Conservation (phyloP, 176 grass and related monocot genomes). For the Secale cereale region DNA sequence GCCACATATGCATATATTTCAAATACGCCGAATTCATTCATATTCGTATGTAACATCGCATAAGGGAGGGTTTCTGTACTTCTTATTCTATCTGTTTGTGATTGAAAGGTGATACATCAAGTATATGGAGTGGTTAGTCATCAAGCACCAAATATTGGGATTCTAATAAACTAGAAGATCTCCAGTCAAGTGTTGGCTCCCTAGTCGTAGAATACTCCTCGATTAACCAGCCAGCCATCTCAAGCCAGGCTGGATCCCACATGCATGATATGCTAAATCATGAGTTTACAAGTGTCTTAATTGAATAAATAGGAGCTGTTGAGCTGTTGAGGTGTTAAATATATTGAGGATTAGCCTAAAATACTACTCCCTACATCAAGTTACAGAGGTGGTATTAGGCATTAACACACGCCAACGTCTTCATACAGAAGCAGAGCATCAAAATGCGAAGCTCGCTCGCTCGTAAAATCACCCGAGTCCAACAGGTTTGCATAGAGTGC, state of each 20-base stretch:
- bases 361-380: too few relatives aligned
- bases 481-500: background rate
- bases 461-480: background rate
- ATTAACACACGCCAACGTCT: too few relatives aligned
- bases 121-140: background rate
- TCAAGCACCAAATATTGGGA: background rate
- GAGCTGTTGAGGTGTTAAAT: background rate
- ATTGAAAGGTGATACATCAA: background rate
- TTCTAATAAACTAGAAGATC: background rate
- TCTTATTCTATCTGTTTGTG: background rate
- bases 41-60: background rate
- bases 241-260: background rate
- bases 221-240: constrained; percentile 3
- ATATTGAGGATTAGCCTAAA: background rate
- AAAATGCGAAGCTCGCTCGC: background rate
- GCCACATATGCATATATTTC: background rate
- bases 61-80: background rate
- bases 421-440: too few relatives aligned
- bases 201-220: background rate
- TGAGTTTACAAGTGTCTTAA: background rate
- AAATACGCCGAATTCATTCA: background rate
- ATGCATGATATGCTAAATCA: background rate
- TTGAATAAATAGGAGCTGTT: background rate
- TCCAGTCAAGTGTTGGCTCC: background rate
- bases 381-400: too few relatives aligned